Conservation (phyloP, 441 rosid species). For the Codiaeum variegatum region DNA sequence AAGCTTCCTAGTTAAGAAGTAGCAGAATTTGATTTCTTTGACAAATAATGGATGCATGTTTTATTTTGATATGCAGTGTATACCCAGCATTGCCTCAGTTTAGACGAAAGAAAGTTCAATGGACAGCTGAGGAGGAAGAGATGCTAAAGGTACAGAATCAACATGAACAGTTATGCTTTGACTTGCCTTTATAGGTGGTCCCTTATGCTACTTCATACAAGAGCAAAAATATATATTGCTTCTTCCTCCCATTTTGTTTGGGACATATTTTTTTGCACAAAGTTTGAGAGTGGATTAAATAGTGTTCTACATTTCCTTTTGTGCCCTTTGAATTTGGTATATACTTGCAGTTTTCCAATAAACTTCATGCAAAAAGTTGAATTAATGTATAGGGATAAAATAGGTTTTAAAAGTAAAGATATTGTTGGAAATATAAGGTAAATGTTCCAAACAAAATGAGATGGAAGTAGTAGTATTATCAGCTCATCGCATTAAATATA, state of each 20-base stretch:
- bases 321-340: no score
- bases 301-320: no score
- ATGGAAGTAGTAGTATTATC: no score
- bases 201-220: not conserved
- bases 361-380: no score
- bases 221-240: not conserved
- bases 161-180: not conserved
- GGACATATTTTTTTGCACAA: no score
- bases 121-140: slow-evolving; percentile 50
- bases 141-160: slow-evolving; percentile 39
- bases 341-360: no score
- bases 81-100: slow-evolving; percentile 27
- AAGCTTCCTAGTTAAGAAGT: slow-evolving; percentile 1
- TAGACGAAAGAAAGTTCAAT: slow-evolving; percentile 36
- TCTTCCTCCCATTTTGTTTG: no score
- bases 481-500: not conserved
- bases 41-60: not conserved
- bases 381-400: no score
- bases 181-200: not conserved
- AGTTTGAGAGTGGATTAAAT: no score
- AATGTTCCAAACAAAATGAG: no score
- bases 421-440: no score
- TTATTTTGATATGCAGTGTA: slow-evolving; percentile 29
- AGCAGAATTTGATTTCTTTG: not conserved
- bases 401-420: no score